Conservation (phyloP, 2,329 filamentous ascomycete genomes). For the Aureobasidium subglaciale region DNA sequence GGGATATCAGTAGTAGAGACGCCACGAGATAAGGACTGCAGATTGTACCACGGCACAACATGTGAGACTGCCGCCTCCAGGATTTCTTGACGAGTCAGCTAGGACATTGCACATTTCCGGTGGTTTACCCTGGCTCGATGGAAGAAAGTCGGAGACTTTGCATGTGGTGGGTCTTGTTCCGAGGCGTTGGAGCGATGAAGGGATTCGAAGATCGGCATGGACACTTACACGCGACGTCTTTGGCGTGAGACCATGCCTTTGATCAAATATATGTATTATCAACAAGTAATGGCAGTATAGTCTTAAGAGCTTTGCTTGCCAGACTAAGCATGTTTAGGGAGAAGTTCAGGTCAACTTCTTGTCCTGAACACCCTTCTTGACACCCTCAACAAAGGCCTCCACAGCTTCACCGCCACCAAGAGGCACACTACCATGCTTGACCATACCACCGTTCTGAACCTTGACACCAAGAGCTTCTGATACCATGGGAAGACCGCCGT, state of each 20-base stretch:
- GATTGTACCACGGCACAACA: not conserved
- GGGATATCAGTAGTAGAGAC: not conserved
- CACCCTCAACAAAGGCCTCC: slow-evolving; percentile 82
- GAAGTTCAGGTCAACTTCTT: slow-evolving; percentile 24
- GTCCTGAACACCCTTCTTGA: slow-evolving; percentile 70
- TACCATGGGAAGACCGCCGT: slow-evolving; percentile 84
- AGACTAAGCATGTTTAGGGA: not conserved
- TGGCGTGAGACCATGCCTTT: not conserved
- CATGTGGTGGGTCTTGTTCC: not conserved
- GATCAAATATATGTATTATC: not conserved
- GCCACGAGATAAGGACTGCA: slow-evolving; percentile 6
- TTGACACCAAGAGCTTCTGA: slow-evolving; percentile 76
- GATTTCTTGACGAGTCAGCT: too few species aligned
- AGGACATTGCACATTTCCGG: not conserved
- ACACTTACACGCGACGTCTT: not conserved
- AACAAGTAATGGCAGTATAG: not conserved
- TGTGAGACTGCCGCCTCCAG: not conserved
- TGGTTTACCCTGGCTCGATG: not conserved
- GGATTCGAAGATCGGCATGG: not conserved
- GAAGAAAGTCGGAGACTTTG: not conserved
- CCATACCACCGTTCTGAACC: slow-evolving; percentile 76
- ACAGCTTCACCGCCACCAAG: slow-evolving; percentile 83
- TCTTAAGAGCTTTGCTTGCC: not conserved
- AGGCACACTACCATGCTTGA: slow-evolving; percentile 71
- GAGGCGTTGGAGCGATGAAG: too few species aligned